phyloP scores from a whole-genome alignment of 2,329 filamentous ascomycete genomes.

The Fusarium continuum region DNA sequence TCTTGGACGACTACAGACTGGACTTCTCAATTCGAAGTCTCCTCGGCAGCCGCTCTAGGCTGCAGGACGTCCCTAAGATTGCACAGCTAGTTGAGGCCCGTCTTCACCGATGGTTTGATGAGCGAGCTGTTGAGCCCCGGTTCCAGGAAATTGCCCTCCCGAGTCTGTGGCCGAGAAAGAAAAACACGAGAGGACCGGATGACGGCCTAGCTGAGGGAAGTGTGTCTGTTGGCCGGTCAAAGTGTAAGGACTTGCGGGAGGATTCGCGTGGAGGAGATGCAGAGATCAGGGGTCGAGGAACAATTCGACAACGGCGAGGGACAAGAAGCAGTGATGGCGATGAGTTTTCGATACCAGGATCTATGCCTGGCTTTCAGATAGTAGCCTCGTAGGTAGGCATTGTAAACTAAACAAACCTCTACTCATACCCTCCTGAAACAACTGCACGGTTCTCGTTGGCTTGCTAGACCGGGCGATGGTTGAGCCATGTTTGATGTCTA shows the following conservation, averaged over 20 bases:
- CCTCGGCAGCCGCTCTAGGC: conserved; percentile 78
- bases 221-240: conserved; percentile 61
- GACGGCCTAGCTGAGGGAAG: conserved; percentile 60
- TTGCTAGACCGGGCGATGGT: background rate
- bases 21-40: conserved; percentile 84
- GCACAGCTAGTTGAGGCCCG: conserved; percentile 83
- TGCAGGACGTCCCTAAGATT: conserved; percentile 90
- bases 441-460: background rate
- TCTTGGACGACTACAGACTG: conserved; percentile 86
- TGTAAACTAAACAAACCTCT: conserved; percentile 6
- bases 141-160: conserved; percentile 89
- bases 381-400: conserved; percentile 37
- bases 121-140: conserved; percentile 83
- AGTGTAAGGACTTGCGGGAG: conserved; percentile 63
- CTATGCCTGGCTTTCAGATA: conserved; percentile 53
- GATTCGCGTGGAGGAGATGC: conserved; percentile 60
- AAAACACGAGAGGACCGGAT: conserved; percentile 80
- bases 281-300: conserved; percentile 49
- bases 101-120: conserved; percentile 87
- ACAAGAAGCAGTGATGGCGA: conserved; percentile 49
- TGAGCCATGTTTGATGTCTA: background rate
- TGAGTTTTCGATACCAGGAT: conserved; percentile 58
- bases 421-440: background rate
- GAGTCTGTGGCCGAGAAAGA: conserved; percentile 84
- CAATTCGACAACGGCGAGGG: conserved; percentile 53